Percentiles rank a stretch among this genome's conserved stretches.
phyloP scores from a whole-genome alignment of 768 basidiomycete species.

The Macrolepiota albuminosa region DNA sequence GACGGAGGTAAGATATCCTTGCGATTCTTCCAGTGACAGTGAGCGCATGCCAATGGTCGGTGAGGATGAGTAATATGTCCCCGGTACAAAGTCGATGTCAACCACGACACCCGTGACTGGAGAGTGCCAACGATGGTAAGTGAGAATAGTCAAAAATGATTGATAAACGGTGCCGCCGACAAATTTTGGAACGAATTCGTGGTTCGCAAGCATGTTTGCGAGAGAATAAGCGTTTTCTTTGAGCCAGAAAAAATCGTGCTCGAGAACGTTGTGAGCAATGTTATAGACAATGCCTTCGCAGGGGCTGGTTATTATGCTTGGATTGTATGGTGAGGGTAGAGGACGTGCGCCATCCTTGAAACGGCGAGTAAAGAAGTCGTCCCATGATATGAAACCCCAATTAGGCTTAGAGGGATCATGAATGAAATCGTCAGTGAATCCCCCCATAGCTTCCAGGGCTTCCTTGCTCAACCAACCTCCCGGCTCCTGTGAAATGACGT shows the following conservation, averaged over 20 bases:
- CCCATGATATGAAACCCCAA: conserved; percentile 20
- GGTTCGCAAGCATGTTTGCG: conserved; percentile 39
- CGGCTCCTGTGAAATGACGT: conserved; percentile 23
- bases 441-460: conserved; percentile 11
- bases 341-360: conserved; percentile 34
- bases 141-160: background rate
- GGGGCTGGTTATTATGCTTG: conserved; percentile 33
- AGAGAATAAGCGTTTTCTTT: conserved; percentile 52
- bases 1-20: conserved; percentile 33
- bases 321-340: conserved; percentile 19
- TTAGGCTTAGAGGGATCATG: conserved; percentile 3
- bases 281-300: conserved; percentile 45
- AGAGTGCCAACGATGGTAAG: conserved; percentile 4
- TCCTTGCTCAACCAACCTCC: conserved; percentile 42
- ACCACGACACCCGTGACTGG: background rate
- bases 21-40: conserved; percentile 19
- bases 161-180: background rate
- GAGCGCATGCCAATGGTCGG: conserved; percentile 16
- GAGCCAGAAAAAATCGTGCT: conserved; percentile 43
- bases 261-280: conserved; percentile 32
- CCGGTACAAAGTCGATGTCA: conserved; percentile 39
- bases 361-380: conserved; percentile 13
- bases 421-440: conserved; percentile 7
- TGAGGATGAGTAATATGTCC: conserved; percentile 43
- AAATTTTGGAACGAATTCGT: conserved; percentile 15